Evolutionary conservation across 805 yeast genomes (phyloP), one percentile per base, ranked within the genome.

Genomic region (Zygosaccharomyces bailii): DNA sequence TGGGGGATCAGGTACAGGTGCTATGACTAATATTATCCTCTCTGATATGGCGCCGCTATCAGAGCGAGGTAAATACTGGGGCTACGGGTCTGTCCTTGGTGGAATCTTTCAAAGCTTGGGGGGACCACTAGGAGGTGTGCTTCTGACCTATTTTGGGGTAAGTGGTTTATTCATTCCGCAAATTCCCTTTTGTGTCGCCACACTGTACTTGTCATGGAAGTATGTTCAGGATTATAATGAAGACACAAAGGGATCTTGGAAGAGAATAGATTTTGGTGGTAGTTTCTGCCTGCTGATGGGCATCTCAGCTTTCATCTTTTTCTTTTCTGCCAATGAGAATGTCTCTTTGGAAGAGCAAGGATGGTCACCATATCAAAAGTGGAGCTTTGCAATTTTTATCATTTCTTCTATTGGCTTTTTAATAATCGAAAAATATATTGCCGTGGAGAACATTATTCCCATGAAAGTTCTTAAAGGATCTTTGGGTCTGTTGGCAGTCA

Each of bases 1-100:
- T 21, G 84, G 84, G 1, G 74, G 76, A 13, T 82, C 82, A 4
- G 84, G 83, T 2, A 66, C 75, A 34, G 69, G 71, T 25, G 73
- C 81, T 0, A 52, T 78, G 27, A 66, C 78, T 3, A 72, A 73
- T 53, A 78, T 79, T 21, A 66, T 79, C 23, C 72, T 76, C 35
- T 74, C 79, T 20, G 84, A 79, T 57, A 70, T 78, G 20, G 78
- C 78, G 6, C 75, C 82, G 0, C 57, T 78, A 25, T 67, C 75
- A 43, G 71, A 75, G 48, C 66, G 84, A 48, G 80, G 80, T 3
- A 61, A 76, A 37, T 78, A 66, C 50, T 76, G 76, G 56, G 83
- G 83, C 1, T 71, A 70, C 48, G 75, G 75, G 1, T 68, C 66
- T 37, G 51, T 70, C 34, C 55, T 70, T 43, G 60, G 60, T 13